Base-by-base conservation (phyloP, 1,139 yeast species). In the Scheffersomyces titani region DNA sequence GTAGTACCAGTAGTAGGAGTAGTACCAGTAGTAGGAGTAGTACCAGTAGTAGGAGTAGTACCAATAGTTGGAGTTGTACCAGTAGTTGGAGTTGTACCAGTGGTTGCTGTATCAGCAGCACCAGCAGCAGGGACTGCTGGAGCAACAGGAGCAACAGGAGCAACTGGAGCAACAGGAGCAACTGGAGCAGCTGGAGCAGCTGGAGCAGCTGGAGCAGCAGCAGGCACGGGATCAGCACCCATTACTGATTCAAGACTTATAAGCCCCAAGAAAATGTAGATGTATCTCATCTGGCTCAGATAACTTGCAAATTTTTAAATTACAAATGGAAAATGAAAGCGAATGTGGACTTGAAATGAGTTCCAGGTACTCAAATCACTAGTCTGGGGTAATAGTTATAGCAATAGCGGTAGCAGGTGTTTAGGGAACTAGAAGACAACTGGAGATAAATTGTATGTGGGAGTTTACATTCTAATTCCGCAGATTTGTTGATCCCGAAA, bases 21-120 rank as follows among this genome's bases (percentile, higher is more conserved):
- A 22, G 69, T 61, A 13, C 61, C 57, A 19, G 61, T 57, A 46
- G 58, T 57, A 24, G 60, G 51, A 24, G 56, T 52, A 9, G 61
- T 51, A 36, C 55, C 59, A 22, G 60, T 60, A 49, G 45, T 53
- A 30, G 57, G 52, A 18, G 59, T 55, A 18, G 69, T 64, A 19
- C 69, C 63, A 19, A 70, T 61, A 47, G 70, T 66, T 16, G 69
- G 57, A 13, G 69, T 68, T 44, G 61, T 51, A n/a, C 58, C 59
- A 22, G 60, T 48, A 13, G 65, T 55, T 21, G 64, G 55, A 47
- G 59, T 55, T 19, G 69, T 61, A 51, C 49, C 52, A 44, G 60
- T 55, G 18, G 54, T 53, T 47, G 61, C 54, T 47, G 57, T 55
- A 19, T 65, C 63, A 19, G 71, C 70, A 53, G 67, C 67, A 6